Base-by-base conservation (phyloP, 306 rosid genomes). In the Myrica gale region DNA sequence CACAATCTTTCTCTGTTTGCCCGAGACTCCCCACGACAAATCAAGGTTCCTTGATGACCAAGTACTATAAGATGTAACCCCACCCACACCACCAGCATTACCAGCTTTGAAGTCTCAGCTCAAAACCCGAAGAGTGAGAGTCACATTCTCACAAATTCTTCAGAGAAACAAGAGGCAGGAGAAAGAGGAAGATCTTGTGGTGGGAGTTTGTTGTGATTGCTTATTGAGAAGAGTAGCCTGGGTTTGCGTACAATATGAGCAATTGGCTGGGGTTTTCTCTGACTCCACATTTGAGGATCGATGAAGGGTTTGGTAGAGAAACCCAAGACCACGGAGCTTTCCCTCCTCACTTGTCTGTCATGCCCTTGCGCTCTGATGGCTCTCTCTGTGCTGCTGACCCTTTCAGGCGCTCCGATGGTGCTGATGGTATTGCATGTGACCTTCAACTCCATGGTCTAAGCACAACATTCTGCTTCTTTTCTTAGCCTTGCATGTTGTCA, bases 351-450 rank as follows among this genome's bases (percentile, higher is more conserved):
- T 83, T 92, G 53, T 82, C 97, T 68, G 81, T 72, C 74, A 89
- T 92, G 97, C 99, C 99, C 45, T 73, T 92, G 68, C 93, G 91
- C 75, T 95, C 98, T 60, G 99, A 92, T 82, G 98, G 99, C 5
- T 88, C 99, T 23, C 96, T 95, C 4, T 92, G 96, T 82, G 90
- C 87, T 77, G 23, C 90, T 68, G 92, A 88, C 43, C 87, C 96
- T 26, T 88, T 84, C 26, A 42, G 65, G 11, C 88, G 82, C 83
- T 73, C 86, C 44, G 26, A 75, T 78, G 79, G 83, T 63, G 71
- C 88, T 63, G 77, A 87, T 84, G 97, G 97, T 94, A 87, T 69
- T 78, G 82, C 85, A 83, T 80, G 84, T 55, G 0, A 47, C 9
- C 4, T 23, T 56, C 26, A 7, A 16, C 51, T 41, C 37, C n/a